Base-by-base conservation (phyloP, 768 basidiomycete genomes). In the Russula vinacea region DNA sequence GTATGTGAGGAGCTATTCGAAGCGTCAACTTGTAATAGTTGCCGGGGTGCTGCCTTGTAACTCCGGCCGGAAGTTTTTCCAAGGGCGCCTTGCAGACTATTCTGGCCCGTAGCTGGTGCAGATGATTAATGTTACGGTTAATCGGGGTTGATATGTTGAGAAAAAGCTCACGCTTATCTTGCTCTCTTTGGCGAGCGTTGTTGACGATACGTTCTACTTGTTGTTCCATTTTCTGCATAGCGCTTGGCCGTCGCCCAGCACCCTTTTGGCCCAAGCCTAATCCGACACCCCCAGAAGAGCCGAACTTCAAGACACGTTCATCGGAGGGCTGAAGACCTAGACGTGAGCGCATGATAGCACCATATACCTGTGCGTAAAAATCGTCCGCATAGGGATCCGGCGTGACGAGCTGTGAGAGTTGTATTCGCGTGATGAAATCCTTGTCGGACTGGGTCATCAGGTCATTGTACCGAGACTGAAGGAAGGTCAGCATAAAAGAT, bases 341-440 rank as follows among this genome's bases (percentile, higher is more conserved):
- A 62, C 90, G 84, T 44, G 89, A 88, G 51, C 93, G 86, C 57
- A 92, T 71, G 62, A 96, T 84, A 1, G 92, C 90, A 44, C 90
- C 88, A 72, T 92, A 94, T 2, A 98, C 94, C 75, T 98, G 95
- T 13, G 94, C 97, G 72, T 99, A 99, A 74, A 98, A 99, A 74
- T 99, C 97, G 67, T 98, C 96, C 37, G 92, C 87, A 74, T 96
- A 98, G 0, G 97, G 97, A 76, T 99, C 97, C 71, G 92, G 88
- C 7, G 94, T 96, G 50, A 97, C 94, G 47, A 98, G 89, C 72
- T 98, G 97, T 1, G 96, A 98, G 39, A 99, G 92, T 75, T 99
- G 97, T 67, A 99, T 98, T 29, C 97, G 87, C 40, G 97, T 98
- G 76, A 99, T 98, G 73, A 98, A 99, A 73, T 98, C 97, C 78